These are phyloP conservation scores for Picea glauca DNA, from an alignment of 75 land plant species.

Conservation along the genomic window DNA sequence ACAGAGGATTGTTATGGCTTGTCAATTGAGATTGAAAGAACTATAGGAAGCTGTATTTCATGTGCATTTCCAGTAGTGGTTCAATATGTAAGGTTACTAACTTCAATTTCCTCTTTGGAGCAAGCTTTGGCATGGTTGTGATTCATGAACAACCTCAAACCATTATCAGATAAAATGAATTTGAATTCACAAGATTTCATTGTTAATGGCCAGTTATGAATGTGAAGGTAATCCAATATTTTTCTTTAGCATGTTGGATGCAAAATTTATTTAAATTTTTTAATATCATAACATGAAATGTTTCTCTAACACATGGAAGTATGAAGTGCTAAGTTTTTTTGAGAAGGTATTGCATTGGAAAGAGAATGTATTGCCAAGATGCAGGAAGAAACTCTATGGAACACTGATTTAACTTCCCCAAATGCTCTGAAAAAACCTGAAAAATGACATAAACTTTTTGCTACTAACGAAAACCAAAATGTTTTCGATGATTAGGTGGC, in stretches of 20 bases:
- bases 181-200: not conserved
- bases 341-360: no score
- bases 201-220: not conserved
- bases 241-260: not conserved
- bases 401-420: no score
- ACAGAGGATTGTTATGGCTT: no score
- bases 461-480: no score
- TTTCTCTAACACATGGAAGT: not conserved
- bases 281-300: not conserved
- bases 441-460: no score
- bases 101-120: constrained; percentile 63
- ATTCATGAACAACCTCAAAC: not conserved
- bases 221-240: not conserved
- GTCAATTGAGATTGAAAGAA: constrained; percentile 74
- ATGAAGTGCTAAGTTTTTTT: no score
- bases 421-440: no score
- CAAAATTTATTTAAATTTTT: not conserved
- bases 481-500: no score
- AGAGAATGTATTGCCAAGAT: no score
- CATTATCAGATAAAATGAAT: not conserved
- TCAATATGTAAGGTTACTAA: constrained; percentile 44
- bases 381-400: no score
- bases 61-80: constrained; percentile 72
- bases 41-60: constrained; percentile 62
- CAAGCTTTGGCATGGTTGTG: constrained; percentile 45